A percentile compares a stretch with the other conserved stretches of the same genome.
Evolutionary conservation across 2,329 filamentous ascomycete genomes (phyloP).

Genomic region (Paramyrothecium roridum): DNA sequence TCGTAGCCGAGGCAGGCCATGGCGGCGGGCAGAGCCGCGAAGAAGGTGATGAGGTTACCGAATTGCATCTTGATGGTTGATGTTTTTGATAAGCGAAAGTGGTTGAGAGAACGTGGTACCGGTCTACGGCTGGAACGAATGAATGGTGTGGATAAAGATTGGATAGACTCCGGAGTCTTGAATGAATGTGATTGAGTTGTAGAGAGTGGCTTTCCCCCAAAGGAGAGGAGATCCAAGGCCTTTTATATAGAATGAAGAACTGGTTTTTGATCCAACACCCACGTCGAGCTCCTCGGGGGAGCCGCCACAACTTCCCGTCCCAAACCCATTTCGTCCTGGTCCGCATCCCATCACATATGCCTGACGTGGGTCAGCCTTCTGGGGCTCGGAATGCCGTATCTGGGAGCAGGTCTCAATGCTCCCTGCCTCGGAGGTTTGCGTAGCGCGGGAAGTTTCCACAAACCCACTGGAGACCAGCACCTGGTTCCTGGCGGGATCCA

Average conservation of each 20-base stretch:
- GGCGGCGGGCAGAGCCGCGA: slow-evolving; percentile 21
- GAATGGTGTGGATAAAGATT: not conserved
- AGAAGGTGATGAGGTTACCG: slow-evolving; percentile 9
- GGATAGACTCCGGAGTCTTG: not conserved
- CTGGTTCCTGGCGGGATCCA: not conserved
- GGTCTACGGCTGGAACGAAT: slow-evolving; percentile 6
- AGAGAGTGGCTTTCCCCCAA: not conserved
- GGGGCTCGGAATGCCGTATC: too few relatives aligned
- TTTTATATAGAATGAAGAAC: not conserved
- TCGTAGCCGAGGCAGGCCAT: slow-evolving; percentile 22
- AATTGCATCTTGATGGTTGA: slow-evolving; percentile 13
- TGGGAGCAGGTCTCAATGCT: too few relatives aligned
- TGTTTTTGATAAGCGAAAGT: not conserved
- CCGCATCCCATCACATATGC: too few relatives aligned
- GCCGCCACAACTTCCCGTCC: too few relatives aligned
- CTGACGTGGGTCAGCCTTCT: too few relatives aligned
- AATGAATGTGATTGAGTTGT: not conserved
- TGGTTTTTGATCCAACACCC: too few relatives aligned
- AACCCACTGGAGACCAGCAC: not conserved
- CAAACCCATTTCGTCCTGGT: too few relatives aligned
- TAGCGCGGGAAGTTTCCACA: not conserved
- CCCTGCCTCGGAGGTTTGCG: not conserved
- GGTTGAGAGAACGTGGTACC: slow-evolving; percentile 3
- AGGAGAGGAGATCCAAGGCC: not conserved
- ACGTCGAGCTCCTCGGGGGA: too few relatives aligned